Evolutionary conservation across 1,284 basidiomycete species (phyloP).

Genomic region (Golubevia pallescens): DNA sequence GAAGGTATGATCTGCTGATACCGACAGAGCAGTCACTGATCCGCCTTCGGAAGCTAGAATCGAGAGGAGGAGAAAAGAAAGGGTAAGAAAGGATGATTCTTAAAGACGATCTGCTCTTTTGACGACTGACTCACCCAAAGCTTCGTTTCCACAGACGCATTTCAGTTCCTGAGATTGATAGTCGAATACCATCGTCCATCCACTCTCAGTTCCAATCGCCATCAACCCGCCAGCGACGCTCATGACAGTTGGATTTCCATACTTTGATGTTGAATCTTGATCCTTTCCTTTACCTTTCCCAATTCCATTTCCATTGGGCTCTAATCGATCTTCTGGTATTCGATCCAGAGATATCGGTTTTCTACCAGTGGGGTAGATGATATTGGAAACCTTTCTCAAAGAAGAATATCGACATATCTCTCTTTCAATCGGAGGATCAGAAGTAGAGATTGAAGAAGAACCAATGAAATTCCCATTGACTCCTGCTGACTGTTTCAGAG

Average conservation of each 20-base stretch:
- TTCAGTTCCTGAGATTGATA: slow-evolving; percentile 81
- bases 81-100: neutral
- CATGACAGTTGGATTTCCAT: slow-evolving; percentile 80
- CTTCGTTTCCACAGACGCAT: slow-evolving; percentile 76
- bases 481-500: neutral
- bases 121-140: slow-evolving; percentile 69
- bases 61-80: slow-evolving; percentile 1
- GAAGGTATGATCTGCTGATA: slow-evolving; percentile 93
- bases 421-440: neutral
- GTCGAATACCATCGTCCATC: slow-evolving; percentile 82
- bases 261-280: neutral
- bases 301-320: neutral
- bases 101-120: slow-evolving; percentile 9
- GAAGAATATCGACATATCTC: neutral
- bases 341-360: neutral
- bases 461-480: neutral
- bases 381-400: too few species aligned
- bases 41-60: slow-evolving; percentile 72
- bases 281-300: neutral
- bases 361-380: too few species aligned
- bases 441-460: neutral
- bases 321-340: neutral
- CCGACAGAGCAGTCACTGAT: slow-evolving; percentile 83
- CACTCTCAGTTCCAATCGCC: slow-evolving; percentile 83
- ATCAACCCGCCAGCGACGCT: slow-evolving; percentile 82